Percentiles rank a stretch among this genome's conserved stretches.
Conservation (phyloP, 257 asterid genomes). For the Forsythia viridissima region DNA sequence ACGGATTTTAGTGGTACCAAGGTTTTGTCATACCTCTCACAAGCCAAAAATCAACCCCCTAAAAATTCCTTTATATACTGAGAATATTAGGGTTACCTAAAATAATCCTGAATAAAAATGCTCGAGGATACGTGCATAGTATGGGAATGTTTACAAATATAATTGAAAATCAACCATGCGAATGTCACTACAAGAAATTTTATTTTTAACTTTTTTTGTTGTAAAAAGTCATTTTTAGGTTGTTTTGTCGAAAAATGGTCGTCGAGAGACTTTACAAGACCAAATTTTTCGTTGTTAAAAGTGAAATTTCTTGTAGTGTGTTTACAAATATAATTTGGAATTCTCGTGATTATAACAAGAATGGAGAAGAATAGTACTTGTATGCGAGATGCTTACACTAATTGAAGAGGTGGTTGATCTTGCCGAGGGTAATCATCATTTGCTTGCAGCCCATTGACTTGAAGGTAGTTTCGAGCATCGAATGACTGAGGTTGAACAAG, state of each 20-base stretch:
- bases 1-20: too few relatives aligned
- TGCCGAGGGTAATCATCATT: slow-evolving; percentile 48
- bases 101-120: neutral
- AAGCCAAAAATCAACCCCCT: neutral
- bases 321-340: neutral
- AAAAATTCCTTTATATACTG: too few relatives aligned
- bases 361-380: neutral
- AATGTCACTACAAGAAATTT: too few relatives aligned
- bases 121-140: neutral
- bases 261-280: too few relatives aligned
- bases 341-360: neutral
- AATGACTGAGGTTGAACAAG: slow-evolving; percentile 56
- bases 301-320: too few relatives aligned
- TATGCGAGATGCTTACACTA: slow-evolving; percentile 48
- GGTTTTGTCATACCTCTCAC: neutral
- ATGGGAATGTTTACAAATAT: too few relatives aligned
- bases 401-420: slow-evolving; percentile 61
- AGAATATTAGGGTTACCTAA: neutral
- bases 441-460: slow-evolving; percentile 55
- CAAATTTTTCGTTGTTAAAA: too few relatives aligned
- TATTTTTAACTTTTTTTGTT: too few relatives aligned
- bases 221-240: too few relatives aligned
- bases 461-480: slow-evolving; percentile 80
- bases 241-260: too few relatives aligned
- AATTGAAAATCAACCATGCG: too few relatives aligned